Evolutionary conservation across 768 basidiomycete genomes (phyloP).

Genomic region (Coprinellus micaceus): DNA sequence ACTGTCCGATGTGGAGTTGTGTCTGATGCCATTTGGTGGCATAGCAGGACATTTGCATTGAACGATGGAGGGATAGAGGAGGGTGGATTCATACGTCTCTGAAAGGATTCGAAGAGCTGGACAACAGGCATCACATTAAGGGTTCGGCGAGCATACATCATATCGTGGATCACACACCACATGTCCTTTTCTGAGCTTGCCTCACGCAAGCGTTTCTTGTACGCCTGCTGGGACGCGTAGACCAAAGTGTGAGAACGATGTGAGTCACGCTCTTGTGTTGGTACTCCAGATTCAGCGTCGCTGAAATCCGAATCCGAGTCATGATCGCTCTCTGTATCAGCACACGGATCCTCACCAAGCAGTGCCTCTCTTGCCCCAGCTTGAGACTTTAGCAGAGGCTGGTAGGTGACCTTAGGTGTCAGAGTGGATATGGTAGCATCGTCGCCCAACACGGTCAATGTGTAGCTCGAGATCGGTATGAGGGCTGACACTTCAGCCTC

Average conservation of each 20-base stretch:
- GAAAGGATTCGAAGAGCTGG: neutral
- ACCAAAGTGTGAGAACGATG: neutral
- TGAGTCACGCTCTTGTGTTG: neutral
- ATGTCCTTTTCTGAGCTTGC: neutral
- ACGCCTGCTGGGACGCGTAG: neutral
- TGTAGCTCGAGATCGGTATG: neutral
- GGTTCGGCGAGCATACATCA: neutral
- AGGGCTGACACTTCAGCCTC: neutral
- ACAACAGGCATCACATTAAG: neutral
- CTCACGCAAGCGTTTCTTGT: neutral
- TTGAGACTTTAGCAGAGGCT: neutral
- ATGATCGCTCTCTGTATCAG: neutral
- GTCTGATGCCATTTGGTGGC: neutral
- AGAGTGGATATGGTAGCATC: neutral
- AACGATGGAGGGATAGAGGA: neutral
- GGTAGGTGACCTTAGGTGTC: neutral
- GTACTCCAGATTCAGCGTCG: neutral
- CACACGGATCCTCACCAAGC: neutral
- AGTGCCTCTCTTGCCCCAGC: neutral
- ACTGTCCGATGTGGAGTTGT: neutral
- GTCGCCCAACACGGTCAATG: neutral
- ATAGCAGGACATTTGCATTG: neutral
- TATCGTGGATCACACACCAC: neutral
- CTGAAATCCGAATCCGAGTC: neutral
- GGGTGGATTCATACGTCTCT: neutral